Evolutionary conservation across 768 basidiomycete genomes (phyloP).

Genomic region (Tephrocybe rancida): DNA sequence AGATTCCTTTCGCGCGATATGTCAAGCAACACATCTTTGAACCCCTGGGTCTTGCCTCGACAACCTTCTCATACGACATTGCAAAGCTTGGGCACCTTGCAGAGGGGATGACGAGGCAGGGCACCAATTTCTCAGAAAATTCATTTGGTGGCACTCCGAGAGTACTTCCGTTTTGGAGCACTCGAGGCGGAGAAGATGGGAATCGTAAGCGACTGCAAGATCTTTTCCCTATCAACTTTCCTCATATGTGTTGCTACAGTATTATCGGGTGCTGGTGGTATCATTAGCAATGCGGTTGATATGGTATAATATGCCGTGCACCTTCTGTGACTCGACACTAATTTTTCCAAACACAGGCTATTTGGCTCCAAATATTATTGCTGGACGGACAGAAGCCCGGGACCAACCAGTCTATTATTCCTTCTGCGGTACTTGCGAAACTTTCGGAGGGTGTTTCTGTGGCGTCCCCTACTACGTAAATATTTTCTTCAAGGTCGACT

Average conservation of each 20-base stretch:
- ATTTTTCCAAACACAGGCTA: slow-evolving; percentile 4
- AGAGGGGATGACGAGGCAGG: slow-evolving; percentile 24
- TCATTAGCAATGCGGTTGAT: slow-evolving; percentile 27
- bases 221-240: not conserved
- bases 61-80: slow-evolving; percentile 29
- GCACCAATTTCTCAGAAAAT: slow-evolving; percentile 12
- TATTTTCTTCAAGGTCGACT: not conserved
- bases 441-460: not conserved
- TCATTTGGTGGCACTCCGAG: slow-evolving; percentile 10
- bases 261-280: slow-evolving; percentile 29
- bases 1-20: slow-evolving; percentile 28
- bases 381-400: slow-evolving; percentile 13
- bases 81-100: slow-evolving; percentile 30
- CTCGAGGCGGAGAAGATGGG: slow-evolving; percentile 23
- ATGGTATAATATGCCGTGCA: slow-evolving; percentile 13
- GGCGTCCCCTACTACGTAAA: not conserved
- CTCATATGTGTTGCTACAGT: slow-evolving; percentile 13
- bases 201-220: slow-evolving; percentile 18
- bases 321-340: not conserved
- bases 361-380: slow-evolving; percentile 22
- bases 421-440: not conserved
- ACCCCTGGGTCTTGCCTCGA: slow-evolving; percentile 26
- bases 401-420: not conserved
- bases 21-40: slow-evolving; percentile 32
- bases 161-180: slow-evolving; percentile 22